phyloP scores from a whole-genome alignment of 2,329 filamentous ascomycete species.

The Teratosphaeriaceae sp. region DNA sequence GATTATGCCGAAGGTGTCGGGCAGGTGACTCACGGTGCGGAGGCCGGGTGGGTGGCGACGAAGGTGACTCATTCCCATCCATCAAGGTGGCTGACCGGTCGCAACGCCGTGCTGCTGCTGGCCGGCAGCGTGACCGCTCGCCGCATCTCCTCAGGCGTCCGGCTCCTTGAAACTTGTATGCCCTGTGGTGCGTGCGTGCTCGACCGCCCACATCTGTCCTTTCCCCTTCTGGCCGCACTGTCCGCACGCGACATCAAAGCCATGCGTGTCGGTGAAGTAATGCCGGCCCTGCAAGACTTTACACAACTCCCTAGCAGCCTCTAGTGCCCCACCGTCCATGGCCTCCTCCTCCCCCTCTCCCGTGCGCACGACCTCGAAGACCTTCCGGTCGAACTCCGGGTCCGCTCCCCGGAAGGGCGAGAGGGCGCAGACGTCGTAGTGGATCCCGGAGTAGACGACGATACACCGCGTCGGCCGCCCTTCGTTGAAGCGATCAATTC shows the following conservation, averaged over 20 bases:
- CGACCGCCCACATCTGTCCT: constrained; percentile 56
- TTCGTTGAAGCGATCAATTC: constrained; percentile 73
- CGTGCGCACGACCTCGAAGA: constrained; percentile 51
- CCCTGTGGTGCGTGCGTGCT: constrained; percentile 56
- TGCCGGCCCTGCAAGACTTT: constrained; percentile 59
- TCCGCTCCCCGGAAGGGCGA: constrained; percentile 56
- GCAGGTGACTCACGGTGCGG: no score
- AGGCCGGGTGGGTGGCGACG: no score
- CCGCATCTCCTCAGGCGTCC: constrained; percentile 1
- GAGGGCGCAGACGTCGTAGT: constrained; percentile 85
- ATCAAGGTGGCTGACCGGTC: no score
- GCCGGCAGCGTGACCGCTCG: neutral
- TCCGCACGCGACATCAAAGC: constrained; percentile 73
- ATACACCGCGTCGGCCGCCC: constrained; percentile 63
- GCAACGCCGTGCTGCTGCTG: no score
- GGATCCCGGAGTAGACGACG: constrained; percentile 84
- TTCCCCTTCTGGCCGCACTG: constrained; percentile 62
- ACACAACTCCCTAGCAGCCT: constrained; percentile 52
- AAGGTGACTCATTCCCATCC: no score
- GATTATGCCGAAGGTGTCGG: no score
- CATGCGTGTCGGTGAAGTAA: constrained; percentile 84
- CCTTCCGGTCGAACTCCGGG: constrained; percentile 71
- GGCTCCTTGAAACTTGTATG: constrained; percentile 33
- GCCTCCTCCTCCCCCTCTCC: constrained; percentile 30
- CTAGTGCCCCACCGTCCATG: constrained; percentile 48